These are phyloP conservation scores for Dalbergia cochinchinensis DNA, from an alignment of 306 rosid genomes.

Conservation along the genomic window DNA sequence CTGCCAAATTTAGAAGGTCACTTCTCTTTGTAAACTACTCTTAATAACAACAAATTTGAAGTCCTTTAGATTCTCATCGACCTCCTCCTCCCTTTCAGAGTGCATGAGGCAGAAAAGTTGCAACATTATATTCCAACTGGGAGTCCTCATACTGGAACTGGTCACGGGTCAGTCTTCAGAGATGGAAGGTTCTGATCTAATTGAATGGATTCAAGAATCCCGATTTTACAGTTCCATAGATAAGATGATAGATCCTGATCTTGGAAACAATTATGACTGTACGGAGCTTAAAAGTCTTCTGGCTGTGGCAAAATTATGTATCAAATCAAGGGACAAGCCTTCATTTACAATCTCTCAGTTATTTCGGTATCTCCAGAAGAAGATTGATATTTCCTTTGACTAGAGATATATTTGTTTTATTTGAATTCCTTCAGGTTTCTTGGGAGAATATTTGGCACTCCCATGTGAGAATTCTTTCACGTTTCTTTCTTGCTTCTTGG, in stretches of 20 bases:
- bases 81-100: conserved; percentile 57
- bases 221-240: conserved; percentile 71
- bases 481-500: conserved; percentile 34
- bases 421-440: conserved; percentile 17
- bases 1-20: conserved; percentile 68
- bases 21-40: conserved; percentile 31
- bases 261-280: conserved; percentile 73
- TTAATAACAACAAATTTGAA: neutral
- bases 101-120: conserved; percentile 61
- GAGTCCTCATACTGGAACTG: conserved; percentile 86
- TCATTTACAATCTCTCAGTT: conserved; percentile 74
- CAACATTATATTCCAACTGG: conserved; percentile 78
- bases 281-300: conserved; percentile 81
- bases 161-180: conserved; percentile 88
- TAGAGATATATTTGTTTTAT: conserved; percentile 35
- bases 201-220: conserved; percentile 85
- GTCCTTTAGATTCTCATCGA: conserved; percentile 15
- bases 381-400: conserved; percentile 52
- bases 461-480: conserved; percentile 28
- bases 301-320: conserved; percentile 83
- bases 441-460: conserved; percentile 46
- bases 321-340: conserved; percentile 73
- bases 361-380: conserved; percentile 76
- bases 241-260: conserved; percentile 95
- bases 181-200: conserved; percentile 69